These are phyloP conservation scores for Talinum fruticosum DNA, from an alignment of 148 eudicot genomes.

Conservation along the genomic window DNA sequence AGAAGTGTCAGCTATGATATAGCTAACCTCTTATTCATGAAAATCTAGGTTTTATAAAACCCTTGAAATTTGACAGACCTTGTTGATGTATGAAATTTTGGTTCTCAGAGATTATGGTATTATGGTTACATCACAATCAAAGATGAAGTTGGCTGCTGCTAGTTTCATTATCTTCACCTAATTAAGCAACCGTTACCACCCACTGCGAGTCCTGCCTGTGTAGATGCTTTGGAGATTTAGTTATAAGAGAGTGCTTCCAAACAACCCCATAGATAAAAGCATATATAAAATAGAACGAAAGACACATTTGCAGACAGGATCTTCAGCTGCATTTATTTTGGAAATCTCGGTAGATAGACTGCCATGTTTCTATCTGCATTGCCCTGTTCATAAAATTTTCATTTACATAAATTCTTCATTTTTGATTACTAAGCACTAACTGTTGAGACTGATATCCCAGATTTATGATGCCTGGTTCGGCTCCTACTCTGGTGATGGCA, in stretches of 20 bases:
- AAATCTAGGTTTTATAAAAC: neutral
- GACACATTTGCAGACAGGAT: neutral
- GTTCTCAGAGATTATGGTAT: no score
- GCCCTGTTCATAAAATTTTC: neutral
- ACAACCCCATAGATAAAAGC: neutral
- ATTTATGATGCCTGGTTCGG: neutral
- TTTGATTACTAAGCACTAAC: neutral
- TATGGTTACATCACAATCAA: no score
- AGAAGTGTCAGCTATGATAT: neutral
- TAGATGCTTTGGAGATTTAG: neutral
- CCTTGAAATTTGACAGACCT: neutral
- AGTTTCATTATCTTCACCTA: neutral
- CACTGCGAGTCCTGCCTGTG: neutral
- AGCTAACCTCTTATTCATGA: neutral
- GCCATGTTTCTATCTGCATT: neutral
- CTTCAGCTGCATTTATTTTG: neutral
- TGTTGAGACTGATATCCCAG: neutral
- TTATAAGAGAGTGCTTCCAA: neutral
- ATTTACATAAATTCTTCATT: neutral
- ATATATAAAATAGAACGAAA: neutral
- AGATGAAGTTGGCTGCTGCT: no score
- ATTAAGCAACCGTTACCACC: neutral
- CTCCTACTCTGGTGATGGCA: neutral
- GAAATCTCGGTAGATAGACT: neutral
- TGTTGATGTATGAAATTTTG: neutral